Conservation (phyloP, 257 asterid species). For the Scutellaria galericulata region DNA sequence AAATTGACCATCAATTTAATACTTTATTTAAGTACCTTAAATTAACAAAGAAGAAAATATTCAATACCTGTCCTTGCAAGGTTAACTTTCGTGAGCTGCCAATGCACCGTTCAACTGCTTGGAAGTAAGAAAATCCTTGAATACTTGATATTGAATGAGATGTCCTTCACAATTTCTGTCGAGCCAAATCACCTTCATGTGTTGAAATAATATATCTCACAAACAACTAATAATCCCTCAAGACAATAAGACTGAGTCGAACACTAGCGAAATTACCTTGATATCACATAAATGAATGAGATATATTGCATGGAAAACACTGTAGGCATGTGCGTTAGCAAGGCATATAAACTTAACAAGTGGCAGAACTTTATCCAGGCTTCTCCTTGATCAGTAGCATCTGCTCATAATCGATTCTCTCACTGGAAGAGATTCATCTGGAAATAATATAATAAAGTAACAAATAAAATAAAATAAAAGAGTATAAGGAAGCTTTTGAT, state of each 20-base stretch:
- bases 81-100: constrained; percentile 7
- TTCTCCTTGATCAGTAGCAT: background rate
- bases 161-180: constrained; percentile 10
- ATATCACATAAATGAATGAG: background rate
- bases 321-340: background rate
- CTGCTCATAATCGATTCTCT: background rate
- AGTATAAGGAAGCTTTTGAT: background rate
- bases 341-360: constrained; percentile 12
- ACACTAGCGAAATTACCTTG: background rate
- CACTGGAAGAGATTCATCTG: constrained; percentile 14
- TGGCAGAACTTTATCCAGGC: background rate
- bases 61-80: constrained; percentile 26
- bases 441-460: background rate
- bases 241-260: background rate
- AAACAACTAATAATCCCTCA: constrained; percentile 1
- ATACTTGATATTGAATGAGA: background rate
- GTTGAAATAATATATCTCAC: background rate
- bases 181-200: background rate
- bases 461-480: background rate
- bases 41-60: background rate
- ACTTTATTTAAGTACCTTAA: background rate
- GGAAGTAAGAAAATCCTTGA: background rate
- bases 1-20: background rate
- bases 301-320: background rate
- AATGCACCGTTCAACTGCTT: background rate